These are phyloP conservation scores for Kuraishia capsulata DNA, from an alignment of 805 yeast genomes.

Conservation along the genomic window DNA sequence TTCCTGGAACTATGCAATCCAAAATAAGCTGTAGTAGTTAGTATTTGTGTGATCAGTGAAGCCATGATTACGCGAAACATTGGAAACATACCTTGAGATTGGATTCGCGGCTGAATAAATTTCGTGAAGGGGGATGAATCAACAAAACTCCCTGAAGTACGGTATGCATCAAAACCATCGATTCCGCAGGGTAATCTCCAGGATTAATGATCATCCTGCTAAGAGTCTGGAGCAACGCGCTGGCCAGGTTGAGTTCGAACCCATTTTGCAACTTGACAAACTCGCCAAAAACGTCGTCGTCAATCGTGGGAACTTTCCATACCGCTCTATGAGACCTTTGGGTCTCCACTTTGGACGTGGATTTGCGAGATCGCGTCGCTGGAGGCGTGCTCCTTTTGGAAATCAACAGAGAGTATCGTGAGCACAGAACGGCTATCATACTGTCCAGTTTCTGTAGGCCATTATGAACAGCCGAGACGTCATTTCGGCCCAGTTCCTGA, in stretches of 20 bases:
- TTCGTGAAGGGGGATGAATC: conserved; percentile 47
- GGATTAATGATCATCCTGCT: conserved; percentile 8
- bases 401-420: neutral
- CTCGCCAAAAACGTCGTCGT: conserved; percentile 22
- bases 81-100: conserved; percentile 26
- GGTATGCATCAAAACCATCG: conserved; percentile 18
- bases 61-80: no score
- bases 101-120: conserved; percentile 30
- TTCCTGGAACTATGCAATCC: conserved; percentile 10
- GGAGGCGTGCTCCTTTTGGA: neutral
- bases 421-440: conserved; percentile 11
- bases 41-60: neutral
- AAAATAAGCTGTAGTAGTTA: conserved; percentile 12
- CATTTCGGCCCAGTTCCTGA: conserved; percentile 1
- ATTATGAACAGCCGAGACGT: conserved; percentile 10
- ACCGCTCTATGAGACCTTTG: conserved; percentile 5
- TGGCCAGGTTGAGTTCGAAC: conserved; percentile 41
- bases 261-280: conserved; percentile 41
- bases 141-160: conserved; percentile 52
- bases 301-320: conserved; percentile 18
- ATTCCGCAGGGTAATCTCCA: conserved; percentile 8
- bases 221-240: conserved; percentile 21
- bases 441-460: conserved; percentile 14
- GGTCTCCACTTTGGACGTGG: neutral
- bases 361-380: neutral